Evolutionary conservation across 179 eudicot species (phyloP), one percentile per base, ranked within the genome.

Genomic region (Camellia oleifera): DNA sequence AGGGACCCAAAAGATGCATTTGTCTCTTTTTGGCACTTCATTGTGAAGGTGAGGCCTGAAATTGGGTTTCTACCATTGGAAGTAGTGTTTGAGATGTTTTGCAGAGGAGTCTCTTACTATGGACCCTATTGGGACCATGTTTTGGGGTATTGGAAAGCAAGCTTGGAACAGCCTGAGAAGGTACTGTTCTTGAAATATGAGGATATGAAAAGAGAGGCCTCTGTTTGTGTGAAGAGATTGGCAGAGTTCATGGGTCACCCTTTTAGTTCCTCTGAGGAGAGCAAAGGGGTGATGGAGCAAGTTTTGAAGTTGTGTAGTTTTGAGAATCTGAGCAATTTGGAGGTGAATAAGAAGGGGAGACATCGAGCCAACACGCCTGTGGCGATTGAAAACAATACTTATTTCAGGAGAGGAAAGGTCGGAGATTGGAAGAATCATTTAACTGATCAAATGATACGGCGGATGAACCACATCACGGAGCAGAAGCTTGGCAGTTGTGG

Each of bases 1-100:
- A 71, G 74, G 74, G 74, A 71, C 56, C 74, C 74, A 10, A 71
- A 71, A 57, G 74, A 71, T 71, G 74, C 52, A 46, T 71, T 71
- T 50, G 74, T 71, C 58, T 71, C 74, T 23, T 71, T 46, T 48
- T 71, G 74, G 74, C 56, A 71, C 50, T 71, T 48, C 15, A 50
- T 20, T 3, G 7, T 57, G 13, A 71, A 18, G 58, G 32, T 13
- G 15, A 50, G 40, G 9, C 74, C 74, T 71, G 58, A 50, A 71
- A 8, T 71, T 9, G 40, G 40, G 50, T 50, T 20, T 71, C 7
- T 71, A 4, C 74, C 74, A 3, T 46, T 9, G 58, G 74, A 71
- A n/a, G 40, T 71, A 7, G 5, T 71, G 52, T 71, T 71, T 18
- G 58, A 9, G 74, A 3, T 71, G 74, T 71, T 71, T 8, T 71